Percentiles rank a stretch among this genome's conserved stretches.
Conservation (phyloP, 331 rosid genomes). For the Acacia concinna region DNA sequence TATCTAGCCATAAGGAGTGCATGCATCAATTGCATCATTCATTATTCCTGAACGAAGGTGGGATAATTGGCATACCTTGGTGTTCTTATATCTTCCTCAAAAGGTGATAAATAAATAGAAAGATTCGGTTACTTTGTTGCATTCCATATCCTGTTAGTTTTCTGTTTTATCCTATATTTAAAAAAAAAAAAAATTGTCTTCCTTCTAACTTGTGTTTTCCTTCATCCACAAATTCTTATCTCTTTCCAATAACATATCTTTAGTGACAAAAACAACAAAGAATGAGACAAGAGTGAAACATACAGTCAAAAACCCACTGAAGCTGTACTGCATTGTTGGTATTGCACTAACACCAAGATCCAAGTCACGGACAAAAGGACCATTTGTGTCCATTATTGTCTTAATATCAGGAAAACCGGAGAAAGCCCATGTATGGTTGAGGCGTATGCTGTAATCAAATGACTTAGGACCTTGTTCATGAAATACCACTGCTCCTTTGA, state of each 20-base stretch:
- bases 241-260: neutral
- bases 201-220: neutral
- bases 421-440: slow-evolving; percentile 98
- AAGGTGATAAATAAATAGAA: neutral
- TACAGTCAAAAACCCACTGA: slow-evolving; percentile 93
- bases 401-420: slow-evolving; percentile 92
- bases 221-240: neutral
- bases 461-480: slow-evolving; percentile 81
- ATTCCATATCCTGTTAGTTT: neutral
- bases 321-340: slow-evolving; percentile 94
- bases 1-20: neutral
- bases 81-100: neutral
- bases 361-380: slow-evolving; percentile 89
- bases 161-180: neutral
- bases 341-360: slow-evolving; percentile 68
- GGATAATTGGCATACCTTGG: neutral
- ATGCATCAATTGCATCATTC: neutral
- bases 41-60: neutral
- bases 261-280: neutral
- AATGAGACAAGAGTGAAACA: slow-evolving; percentile 37
- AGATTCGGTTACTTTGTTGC: neutral
- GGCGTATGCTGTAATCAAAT: slow-evolving; percentile 94
- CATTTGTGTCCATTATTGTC: slow-evolving; percentile 93
- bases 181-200: no score
- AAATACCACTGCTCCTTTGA: slow-evolving; percentile 90